These are phyloP conservation scores for Diplodia sapinea DNA, from an alignment of 2,329 filamentous ascomycete species.

Conservation along the genomic window DNA sequence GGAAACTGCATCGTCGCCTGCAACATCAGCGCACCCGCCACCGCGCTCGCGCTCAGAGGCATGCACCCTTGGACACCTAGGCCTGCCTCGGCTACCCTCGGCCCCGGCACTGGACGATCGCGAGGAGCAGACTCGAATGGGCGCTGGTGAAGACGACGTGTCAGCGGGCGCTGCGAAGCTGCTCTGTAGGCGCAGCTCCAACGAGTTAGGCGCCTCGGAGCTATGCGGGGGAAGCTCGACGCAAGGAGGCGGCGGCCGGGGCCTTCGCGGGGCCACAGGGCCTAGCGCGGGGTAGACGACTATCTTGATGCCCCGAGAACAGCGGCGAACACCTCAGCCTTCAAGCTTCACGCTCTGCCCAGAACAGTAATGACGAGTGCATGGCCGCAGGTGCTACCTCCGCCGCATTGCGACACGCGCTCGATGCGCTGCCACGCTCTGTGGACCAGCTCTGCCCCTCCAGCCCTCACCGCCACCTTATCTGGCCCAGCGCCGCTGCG, in stretches of 20 bases:
- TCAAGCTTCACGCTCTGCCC: constrained; percentile 24
- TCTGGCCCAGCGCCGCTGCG: neutral
- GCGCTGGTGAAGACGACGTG: constrained; percentile 21
- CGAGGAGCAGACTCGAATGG: constrained; percentile 17
- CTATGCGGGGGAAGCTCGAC: constrained; percentile 27
- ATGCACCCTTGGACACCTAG: constrained; percentile 5
- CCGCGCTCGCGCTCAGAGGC: constrained; percentile 15
- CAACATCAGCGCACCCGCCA: constrained; percentile 13
- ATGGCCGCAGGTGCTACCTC: constrained; percentile 16
- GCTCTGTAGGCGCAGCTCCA: constrained; percentile 28
- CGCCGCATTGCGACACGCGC: constrained; percentile 10
- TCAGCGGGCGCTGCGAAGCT: constrained; percentile 18
- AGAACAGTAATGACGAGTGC: constrained; percentile 19
- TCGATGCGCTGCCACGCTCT: neutral
- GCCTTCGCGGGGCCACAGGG: neutral
- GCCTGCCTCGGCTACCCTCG: constrained; percentile 23
- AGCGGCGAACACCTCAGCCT: constrained; percentile 3
- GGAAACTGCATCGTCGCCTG: constrained; percentile 14
- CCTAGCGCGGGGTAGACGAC: constrained; percentile 27
- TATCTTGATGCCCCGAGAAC: constrained; percentile 25
- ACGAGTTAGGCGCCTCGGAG: constrained; percentile 21
- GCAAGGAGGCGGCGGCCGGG: constrained; percentile 21
- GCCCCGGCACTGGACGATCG: constrained; percentile 12
- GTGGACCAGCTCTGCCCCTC: constrained; percentile 9
- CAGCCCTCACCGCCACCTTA: constrained; percentile 22